Evolutionary conservation across 2,329 filamentous ascomycete species (phyloP).

Genomic region (Xylariaceae sp.): DNA sequence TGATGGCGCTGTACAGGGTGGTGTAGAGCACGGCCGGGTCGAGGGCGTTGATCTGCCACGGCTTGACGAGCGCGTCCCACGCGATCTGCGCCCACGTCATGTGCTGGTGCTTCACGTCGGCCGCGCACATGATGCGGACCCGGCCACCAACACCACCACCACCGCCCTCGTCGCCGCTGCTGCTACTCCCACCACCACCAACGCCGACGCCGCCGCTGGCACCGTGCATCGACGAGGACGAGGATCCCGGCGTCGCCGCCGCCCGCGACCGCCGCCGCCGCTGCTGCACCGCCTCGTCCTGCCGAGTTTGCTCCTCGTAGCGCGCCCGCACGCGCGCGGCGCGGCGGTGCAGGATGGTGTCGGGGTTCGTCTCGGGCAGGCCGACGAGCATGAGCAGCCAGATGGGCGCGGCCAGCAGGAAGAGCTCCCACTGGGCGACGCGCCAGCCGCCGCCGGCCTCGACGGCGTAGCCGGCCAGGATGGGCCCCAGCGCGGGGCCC

Average conservation of each 20-base stretch:
- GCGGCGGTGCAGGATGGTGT: slow-evolving; percentile 13
- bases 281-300: not conserved
- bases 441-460: slow-evolving; percentile 8
- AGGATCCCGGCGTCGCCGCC: slow-evolving; percentile 4
- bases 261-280: not conserved
- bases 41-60: slow-evolving; percentile 25
- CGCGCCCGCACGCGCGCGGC: slow-evolving; percentile 8
- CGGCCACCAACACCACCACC: too few species aligned
- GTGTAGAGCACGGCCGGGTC: slow-evolving; percentile 27
- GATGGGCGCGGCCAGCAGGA: slow-evolving; percentile 9
- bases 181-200: too few species aligned
- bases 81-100: slow-evolving; percentile 11
- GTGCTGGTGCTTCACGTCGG: slow-evolving; percentile 16
- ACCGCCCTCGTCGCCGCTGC: too few species aligned
- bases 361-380: slow-evolving; percentile 24
- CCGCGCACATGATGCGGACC: slow-evolving; percentile 10
- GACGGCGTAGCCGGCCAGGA: slow-evolving; percentile 12
- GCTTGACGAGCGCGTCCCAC: slow-evolving; percentile 17
- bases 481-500: slow-evolving; percentile 9
- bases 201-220: too few species aligned
- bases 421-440: slow-evolving; percentile 10
- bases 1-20: slow-evolving; percentile 32
- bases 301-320: too few species aligned
- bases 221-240: slow-evolving; percentile 4
- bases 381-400: slow-evolving; percentile 8